A percentile compares a stretch with the other conserved stretches of the same genome.
phyloP scores from a whole-genome alignment of 2,329 filamentous ascomycete species.

The Graphilbum ipis-grandicollis region DNA sequence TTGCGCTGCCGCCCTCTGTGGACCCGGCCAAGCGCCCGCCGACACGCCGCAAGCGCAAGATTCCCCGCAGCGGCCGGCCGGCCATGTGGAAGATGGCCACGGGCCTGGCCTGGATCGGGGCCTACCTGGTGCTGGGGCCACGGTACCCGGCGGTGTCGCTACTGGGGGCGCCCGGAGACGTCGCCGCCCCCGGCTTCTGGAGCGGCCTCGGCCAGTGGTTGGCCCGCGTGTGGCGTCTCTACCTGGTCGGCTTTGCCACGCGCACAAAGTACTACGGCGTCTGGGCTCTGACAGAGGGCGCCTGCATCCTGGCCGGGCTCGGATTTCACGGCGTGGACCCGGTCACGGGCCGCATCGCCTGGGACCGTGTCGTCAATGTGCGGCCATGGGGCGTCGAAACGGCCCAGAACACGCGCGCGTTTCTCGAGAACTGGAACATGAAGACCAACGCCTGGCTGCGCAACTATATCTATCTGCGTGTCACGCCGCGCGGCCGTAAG shows the following conservation, averaged over 20 bases:
- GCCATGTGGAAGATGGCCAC: slow-evolving; percentile 58
- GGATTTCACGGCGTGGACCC: slow-evolving; percentile 89
- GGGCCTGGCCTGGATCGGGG: slow-evolving; percentile 63
- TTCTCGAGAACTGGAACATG: slow-evolving; percentile 91
- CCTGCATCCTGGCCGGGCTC: slow-evolving; percentile 83
- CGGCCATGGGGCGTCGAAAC: slow-evolving; percentile 70
- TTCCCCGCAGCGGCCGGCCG: slow-evolving; percentile 77
- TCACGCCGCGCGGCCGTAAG: slow-evolving; percentile 89
- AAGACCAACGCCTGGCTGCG: slow-evolving; percentile 95
- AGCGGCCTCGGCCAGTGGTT: slow-evolving; percentile 35
- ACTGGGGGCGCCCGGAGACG: slow-evolving; percentile 29
- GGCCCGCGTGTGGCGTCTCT: slow-evolving; percentile 58
- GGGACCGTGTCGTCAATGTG: slow-evolving; percentile 84
- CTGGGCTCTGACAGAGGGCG: slow-evolving; percentile 83
- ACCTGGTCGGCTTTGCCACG: slow-evolving; percentile 68
- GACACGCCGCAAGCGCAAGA: slow-evolving; percentile 78
- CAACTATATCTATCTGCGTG: slow-evolving; percentile 88
- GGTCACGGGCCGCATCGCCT: slow-evolving; percentile 67
- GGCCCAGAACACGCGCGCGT: slow-evolving; percentile 85
- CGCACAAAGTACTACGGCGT: slow-evolving; percentile 94
- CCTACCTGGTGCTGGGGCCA: slow-evolving; percentile 51
- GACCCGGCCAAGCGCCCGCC: slow-evolving; percentile 73
- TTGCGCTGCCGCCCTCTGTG: slow-evolving; percentile 64
- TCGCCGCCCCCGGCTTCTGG: slow-evolving; percentile 46
- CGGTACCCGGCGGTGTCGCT: slow-evolving; percentile 37